These are phyloP conservation scores for Daldinia vernicosa DNA, from an alignment of 495 filamentous ascomycete genomes.

Conservation along the genomic window DNA sequence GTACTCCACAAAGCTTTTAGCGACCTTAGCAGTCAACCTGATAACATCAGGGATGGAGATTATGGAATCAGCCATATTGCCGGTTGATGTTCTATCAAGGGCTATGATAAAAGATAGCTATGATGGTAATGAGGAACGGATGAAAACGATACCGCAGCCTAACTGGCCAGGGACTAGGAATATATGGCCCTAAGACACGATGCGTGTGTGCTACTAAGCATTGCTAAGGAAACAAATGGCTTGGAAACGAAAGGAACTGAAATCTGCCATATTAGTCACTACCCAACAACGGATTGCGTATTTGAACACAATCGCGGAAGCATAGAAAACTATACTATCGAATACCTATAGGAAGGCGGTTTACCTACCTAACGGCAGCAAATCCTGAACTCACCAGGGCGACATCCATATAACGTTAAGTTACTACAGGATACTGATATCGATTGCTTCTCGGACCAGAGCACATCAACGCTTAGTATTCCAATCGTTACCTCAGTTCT, in stretches of 20 bases:
- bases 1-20: conserved; percentile 9
- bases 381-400: neutral
- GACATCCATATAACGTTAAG: neutral
- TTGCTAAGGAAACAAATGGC: conserved; percentile 17
- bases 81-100: conserved; percentile 1
- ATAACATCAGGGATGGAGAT: conserved; percentile 1
- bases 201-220: conserved; percentile 1
- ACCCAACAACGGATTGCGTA: neutral
- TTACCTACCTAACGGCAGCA: neutral
- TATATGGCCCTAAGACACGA: neutral
- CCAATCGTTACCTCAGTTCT: neutral
- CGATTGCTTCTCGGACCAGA: neutral
- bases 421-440: neutral
- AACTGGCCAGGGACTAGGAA: neutral
- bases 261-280: neutral
- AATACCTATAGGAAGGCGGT: neutral
- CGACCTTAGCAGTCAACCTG: conserved; percentile 1
- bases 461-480: neutral
- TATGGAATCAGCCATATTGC: conserved; percentile 10
- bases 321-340: neutral
- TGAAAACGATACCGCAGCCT: neutral
- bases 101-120: neutral
- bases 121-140: neutral
- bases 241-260: conserved; percentile 13
- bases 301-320: neutral